Conservation (phyloP, 768 basidiomycete species). For the Termitomyces sp. region DNA sequence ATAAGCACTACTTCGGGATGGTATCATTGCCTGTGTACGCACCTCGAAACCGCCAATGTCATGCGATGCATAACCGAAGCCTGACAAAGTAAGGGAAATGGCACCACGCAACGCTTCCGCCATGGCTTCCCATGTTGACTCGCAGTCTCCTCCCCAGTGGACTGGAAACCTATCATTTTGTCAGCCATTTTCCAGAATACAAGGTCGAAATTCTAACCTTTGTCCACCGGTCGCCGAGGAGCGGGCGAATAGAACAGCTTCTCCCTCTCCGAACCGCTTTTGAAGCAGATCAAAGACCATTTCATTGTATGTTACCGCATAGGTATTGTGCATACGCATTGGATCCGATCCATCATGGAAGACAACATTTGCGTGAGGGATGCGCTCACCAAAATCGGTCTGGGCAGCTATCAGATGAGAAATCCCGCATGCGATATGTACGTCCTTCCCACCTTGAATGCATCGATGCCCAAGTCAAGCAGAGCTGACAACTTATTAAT, state of each 20-base stretch:
- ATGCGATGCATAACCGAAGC: slow-evolving; percentile 71
- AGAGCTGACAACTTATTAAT: slow-evolving; percentile 43
- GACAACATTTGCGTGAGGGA: slow-evolving; percentile 60
- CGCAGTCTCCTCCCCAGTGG: slow-evolving; percentile 77
- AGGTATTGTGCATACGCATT: slow-evolving; percentile 69
- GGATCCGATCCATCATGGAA: slow-evolving; percentile 71
- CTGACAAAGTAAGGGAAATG: slow-evolving; percentile 63
- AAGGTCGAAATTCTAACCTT: slow-evolving; percentile 31
- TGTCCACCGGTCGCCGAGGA: slow-evolving; percentile 70
- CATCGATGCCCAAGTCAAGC: slow-evolving; percentile 53
- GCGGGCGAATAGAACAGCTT: slow-evolving; percentile 70
- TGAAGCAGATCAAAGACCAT: slow-evolving; percentile 62
- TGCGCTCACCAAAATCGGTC: slow-evolving; percentile 80
- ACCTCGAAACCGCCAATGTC: slow-evolving; percentile 80
- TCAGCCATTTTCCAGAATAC: not conserved
- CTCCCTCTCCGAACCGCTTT: slow-evolving; percentile 55
- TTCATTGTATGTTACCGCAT: slow-evolving; percentile 67
- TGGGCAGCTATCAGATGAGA: slow-evolving; percentile 18
- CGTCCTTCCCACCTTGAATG: slow-evolving; percentile 47
- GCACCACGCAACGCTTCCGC: slow-evolving; percentile 67
- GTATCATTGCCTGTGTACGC: slow-evolving; percentile 6
- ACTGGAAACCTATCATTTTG: slow-evolving; percentile 30
- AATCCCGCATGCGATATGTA: not conserved
- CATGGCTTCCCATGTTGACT: slow-evolving; percentile 78
- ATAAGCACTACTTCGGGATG: not conserved